Conservation (phyloP, 2,329 filamentous ascomycete species). For the Botrytis galanthina region DNA sequence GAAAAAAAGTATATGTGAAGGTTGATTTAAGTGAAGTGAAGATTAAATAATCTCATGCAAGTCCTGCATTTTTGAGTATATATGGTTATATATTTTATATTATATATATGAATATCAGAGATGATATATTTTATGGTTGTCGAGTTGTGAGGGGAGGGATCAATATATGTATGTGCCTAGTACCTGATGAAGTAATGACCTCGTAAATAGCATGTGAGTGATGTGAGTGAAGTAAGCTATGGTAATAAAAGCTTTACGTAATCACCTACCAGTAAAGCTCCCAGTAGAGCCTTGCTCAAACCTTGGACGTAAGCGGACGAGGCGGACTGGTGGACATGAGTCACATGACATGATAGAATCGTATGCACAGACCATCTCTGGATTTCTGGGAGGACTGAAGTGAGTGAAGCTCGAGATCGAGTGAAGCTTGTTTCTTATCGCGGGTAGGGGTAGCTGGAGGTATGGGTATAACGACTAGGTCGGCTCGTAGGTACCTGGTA, state of each 20-base stretch:
- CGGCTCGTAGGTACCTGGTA: too few species aligned
- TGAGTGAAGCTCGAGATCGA: too few species aligned
- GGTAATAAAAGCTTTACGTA: background rate
- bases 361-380: background rate
- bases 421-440: background rate
- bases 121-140: background rate
- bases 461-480: too few species aligned
- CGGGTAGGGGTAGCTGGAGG: too few species aligned
- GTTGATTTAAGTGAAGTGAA: background rate
- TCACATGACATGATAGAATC: background rate
- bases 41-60: background rate
- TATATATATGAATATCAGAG: background rate
- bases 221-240: background rate
- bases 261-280: too few species aligned
- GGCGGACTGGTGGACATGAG: too few species aligned
- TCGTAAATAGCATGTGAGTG: background rate
- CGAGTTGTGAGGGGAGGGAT: background rate
- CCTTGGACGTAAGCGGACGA: background rate
- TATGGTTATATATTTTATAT: too few species aligned
- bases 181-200: too few species aligned
- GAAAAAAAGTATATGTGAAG: background rate
- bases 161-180: background rate
- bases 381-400: background rate
- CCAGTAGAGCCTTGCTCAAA: too few species aligned
- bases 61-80: background rate